phyloP scores from a whole-genome alignment of 495 filamentous ascomycete genomes.

The Clohesyomyces aquaticus region DNA sequence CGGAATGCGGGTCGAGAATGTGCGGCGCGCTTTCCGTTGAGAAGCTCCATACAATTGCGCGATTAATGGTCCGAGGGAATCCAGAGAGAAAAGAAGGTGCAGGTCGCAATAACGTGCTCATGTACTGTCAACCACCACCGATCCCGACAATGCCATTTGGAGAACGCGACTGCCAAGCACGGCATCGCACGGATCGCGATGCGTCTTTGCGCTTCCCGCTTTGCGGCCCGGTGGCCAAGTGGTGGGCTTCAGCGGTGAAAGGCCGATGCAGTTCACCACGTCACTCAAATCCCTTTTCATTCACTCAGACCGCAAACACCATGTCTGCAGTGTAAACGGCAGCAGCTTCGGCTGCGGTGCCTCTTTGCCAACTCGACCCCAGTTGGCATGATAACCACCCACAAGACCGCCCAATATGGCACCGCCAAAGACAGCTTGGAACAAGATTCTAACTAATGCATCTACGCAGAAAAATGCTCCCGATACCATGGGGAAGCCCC shows the following conservation, averaged over 20 bases:
- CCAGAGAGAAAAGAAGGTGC: too few relatives aligned
- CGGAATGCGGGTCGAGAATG: not conserved
- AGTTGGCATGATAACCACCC: constrained; percentile 35
- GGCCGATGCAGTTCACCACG: constrained; percentile 2
- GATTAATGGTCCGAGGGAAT: not conserved
- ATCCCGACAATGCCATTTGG: too few relatives aligned
- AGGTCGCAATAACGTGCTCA: too few relatives aligned
- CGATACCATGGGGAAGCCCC: constrained; percentile 24
- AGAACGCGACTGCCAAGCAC: not conserved
- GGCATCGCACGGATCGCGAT: not conserved
- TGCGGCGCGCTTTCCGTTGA: not conserved
- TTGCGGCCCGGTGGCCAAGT: not conserved
- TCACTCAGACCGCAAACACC: constrained; percentile 10
- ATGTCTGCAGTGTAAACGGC: constrained; percentile 44
- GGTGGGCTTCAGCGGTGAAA: not conserved
- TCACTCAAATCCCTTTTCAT: not conserved
- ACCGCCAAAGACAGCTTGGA: constrained; percentile 46
- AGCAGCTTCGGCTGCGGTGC: constrained; percentile 51
- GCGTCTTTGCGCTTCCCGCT: not conserved
- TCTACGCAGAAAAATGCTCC: constrained; percentile 12
- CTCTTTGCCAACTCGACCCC: constrained; percentile 36
- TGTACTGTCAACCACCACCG: too few relatives aligned
- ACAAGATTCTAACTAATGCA: constrained; percentile 34
- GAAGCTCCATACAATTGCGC: not conserved
- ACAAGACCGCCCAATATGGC: constrained; percentile 44